These are phyloP conservation scores for Botrytis cinerea DNA, from an alignment of 2,329 filamentous ascomycete genomes.

Conservation along the genomic window DNA sequence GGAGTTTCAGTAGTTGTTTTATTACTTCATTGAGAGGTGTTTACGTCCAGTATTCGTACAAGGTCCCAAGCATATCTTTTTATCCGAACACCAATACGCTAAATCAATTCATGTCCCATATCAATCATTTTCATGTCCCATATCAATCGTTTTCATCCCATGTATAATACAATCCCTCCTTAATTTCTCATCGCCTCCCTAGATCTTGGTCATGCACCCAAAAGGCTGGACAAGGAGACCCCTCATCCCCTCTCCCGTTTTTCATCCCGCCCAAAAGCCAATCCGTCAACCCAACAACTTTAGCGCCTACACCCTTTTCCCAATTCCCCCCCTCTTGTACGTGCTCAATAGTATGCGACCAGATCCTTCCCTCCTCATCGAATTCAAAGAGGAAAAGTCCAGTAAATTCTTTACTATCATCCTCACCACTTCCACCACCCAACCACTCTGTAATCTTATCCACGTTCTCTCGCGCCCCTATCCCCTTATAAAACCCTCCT, in stretches of 20 bases:
- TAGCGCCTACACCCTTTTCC: slow-evolving; percentile 77
- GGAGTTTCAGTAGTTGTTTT: neutral
- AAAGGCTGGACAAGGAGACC: slow-evolving; percentile 40
- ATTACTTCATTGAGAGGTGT: slow-evolving; percentile 22
- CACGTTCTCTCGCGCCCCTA: slow-evolving; percentile 49
- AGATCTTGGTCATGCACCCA: slow-evolving; percentile 23
- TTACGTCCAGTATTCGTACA: neutral
- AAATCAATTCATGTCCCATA: neutral
- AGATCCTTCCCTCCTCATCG: slow-evolving; percentile 78
- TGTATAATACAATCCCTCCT: neutral
- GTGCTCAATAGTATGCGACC: slow-evolving; percentile 92
- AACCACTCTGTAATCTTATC: slow-evolving; percentile 54
- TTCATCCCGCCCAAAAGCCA: slow-evolving; percentile 85
- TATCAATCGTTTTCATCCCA: neutral
- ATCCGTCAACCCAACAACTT: slow-evolving; percentile 88
- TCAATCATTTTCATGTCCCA: neutral
- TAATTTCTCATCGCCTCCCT: slow-evolving; percentile 6
- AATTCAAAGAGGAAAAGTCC: slow-evolving; percentile 97
- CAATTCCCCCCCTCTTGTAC: slow-evolving; percentile 80
- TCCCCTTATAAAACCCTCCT: slow-evolving; percentile 49
- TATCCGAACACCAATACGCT: slow-evolving; percentile 13
- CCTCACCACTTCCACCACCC: slow-evolving; percentile 51
- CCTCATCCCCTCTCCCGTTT: slow-evolving; percentile 34
- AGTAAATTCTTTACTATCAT: slow-evolving; percentile 75
- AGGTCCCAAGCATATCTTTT: slow-evolving; percentile 1